Evolutionary conservation across 2,329 filamentous ascomycete genomes (phyloP).

Genomic region (Blastomyces gilchristii): DNA sequence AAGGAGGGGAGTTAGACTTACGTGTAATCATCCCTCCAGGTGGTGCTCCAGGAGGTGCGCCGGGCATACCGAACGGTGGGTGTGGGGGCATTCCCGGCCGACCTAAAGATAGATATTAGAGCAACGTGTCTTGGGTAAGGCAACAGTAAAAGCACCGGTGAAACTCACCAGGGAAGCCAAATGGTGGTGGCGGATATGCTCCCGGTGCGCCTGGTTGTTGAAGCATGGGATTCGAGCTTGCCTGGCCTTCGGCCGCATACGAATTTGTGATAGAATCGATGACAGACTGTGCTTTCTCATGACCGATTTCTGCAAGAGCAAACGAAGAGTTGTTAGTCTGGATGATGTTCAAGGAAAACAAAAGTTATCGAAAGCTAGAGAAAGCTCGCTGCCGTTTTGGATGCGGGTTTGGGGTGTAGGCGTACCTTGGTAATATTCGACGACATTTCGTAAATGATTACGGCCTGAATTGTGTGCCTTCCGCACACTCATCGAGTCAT

Average conservation of each 20-base stretch:
- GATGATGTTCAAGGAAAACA: neutral
- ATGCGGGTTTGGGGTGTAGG: neutral
- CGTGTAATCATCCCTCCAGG: conserved; percentile 40
- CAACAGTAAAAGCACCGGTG: neutral
- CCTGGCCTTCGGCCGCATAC: conserved; percentile 88
- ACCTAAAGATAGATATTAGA: conserved; percentile 20
- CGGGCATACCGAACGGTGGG: conserved; percentile 49
- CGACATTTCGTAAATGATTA: conserved; percentile 94
- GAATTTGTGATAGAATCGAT: conserved; percentile 97
- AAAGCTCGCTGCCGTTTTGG: neutral
- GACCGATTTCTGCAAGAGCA: conserved; percentile 65
- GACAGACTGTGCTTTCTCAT: conserved; percentile 95
- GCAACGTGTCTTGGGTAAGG: neutral
- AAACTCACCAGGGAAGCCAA: conserved; percentile 51
- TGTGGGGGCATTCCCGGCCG: conserved; percentile 39
- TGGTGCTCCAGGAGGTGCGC: conserved; percentile 30
- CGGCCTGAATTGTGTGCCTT: conserved; percentile 96
- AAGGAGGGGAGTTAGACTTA: conserved; percentile 32
- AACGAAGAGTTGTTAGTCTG: neutral
- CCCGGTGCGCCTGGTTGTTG: conserved; percentile 45
- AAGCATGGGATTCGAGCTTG: conserved; percentile 75
- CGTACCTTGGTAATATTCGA: conserved; percentile 94
- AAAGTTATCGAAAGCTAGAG: neutral
- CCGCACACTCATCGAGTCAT: conserved; percentile 99
- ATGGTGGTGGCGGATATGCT: conserved; percentile 44